Evolutionary conservation across 2,329 filamentous ascomycete genomes (phyloP).

Genomic region (Pezicula radicicola): DNA sequence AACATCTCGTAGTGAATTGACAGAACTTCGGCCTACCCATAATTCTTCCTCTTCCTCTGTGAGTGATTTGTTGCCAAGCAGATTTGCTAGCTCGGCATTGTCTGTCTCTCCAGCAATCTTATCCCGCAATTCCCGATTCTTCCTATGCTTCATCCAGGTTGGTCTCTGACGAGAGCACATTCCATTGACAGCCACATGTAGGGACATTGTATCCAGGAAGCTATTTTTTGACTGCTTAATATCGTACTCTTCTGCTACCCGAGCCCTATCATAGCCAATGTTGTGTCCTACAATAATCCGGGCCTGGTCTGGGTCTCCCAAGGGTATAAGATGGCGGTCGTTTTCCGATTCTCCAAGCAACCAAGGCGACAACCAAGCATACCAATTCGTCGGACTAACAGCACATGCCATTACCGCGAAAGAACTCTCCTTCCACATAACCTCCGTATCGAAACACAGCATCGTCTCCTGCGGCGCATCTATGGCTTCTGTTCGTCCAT

Average conservation of each 20-base stretch:
- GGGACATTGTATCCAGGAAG: constrained; percentile 96
- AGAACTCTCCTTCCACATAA: constrained; percentile 89
- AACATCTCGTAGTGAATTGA: constrained; percentile 93
- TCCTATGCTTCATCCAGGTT: constrained; percentile 96
- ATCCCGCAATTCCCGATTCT: constrained; percentile 80
- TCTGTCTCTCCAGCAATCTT: constrained; percentile 71
- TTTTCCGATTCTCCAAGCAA: constrained; percentile 77
- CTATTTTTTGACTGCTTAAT: constrained; percentile 78
- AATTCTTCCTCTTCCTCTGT: constrained; percentile 87
- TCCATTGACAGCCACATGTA: constrained; percentile 96
- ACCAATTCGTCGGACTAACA: constrained; percentile 86
- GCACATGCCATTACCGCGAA: constrained; percentile 98
- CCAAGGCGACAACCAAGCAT: constrained; percentile 97
- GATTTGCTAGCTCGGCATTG: constrained; percentile 65
- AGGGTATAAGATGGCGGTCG: constrained; percentile 77
- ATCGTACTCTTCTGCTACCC: constrained; percentile 86
- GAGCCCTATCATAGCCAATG: constrained; percentile 88
- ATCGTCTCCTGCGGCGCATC: constrained; percentile 76
- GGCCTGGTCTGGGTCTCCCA: constrained; percentile 72
- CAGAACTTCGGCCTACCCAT: constrained; percentile 91
- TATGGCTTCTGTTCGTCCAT: constrained; percentile 70
- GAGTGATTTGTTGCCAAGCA: constrained; percentile 66
- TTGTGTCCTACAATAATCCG: constrained; percentile 92
- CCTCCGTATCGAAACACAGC: constrained; percentile 93
- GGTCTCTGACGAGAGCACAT: constrained; percentile 98